These are phyloP conservation scores for Sclerospora graminicola DNA, from an alignment of 352 stramenopile genomes.

Conservation along the genomic window DNA sequence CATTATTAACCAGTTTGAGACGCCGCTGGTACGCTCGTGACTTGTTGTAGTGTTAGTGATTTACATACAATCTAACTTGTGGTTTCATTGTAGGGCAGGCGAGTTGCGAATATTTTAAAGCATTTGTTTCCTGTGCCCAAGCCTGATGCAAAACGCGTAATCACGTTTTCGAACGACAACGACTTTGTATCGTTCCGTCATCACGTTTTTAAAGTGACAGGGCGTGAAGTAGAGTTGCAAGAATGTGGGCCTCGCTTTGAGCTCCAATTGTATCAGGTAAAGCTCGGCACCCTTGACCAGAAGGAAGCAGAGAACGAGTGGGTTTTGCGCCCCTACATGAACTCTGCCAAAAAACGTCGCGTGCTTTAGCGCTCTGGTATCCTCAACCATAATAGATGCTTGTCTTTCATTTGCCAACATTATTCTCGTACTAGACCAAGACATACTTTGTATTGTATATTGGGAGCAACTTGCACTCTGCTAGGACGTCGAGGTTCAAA, in stretches of 20 bases:
- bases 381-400: constrained; percentile 22
- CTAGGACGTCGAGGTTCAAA: constrained; percentile 32
- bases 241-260: constrained; percentile 97
- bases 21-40: constrained; percentile 47
- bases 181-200: constrained; percentile 99
- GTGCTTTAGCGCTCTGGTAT: constrained; percentile 50
- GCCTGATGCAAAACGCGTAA: constrained; percentile 91
- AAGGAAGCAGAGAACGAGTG: constrained; percentile 99
- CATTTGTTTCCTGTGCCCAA: constrained; percentile 98
- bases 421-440: not conserved
- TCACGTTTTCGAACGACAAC: constrained; percentile 97
- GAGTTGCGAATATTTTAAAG: constrained; percentile 97
- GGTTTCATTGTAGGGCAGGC: constrained; percentile 52
- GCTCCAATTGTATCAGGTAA: constrained; percentile 97
- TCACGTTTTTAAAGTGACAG: constrained; percentile 96
- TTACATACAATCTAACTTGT: not conserved
- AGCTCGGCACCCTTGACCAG: constrained; percentile 97
- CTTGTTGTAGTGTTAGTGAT: not conserved
- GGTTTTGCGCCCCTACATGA: constrained; percentile 99
- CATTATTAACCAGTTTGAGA: constrained; percentile 96
- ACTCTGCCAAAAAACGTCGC: constrained; percentile 96
- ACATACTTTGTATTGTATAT: constrained; percentile 1
- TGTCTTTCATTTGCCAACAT: constrained; percentile 15
- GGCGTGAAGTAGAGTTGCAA: constrained; percentile 89
- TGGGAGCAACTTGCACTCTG: not conserved